These are phyloP conservation scores for Allium cepa DNA, from an alignment of 106 monocot genomes.

Conservation along the genomic window DNA sequence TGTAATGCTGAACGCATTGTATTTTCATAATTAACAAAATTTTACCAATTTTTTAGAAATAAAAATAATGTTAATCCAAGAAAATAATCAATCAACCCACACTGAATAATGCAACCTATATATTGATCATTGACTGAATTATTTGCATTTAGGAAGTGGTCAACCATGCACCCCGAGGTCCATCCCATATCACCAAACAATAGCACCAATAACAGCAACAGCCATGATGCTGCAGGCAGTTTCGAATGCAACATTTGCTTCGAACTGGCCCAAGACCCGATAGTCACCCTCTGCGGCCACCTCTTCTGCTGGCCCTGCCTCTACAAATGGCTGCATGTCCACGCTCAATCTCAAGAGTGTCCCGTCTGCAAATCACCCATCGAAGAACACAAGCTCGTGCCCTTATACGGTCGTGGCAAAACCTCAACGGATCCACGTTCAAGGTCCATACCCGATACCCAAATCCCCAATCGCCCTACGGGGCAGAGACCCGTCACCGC, in stretches of 20 bases:
- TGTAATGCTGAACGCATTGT: too few species aligned
- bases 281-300: slow-evolving; percentile 64
- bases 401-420: slow-evolving; percentile 60
- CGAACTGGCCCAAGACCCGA: slow-evolving; percentile 61
- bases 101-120: too few species aligned
- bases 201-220: slow-evolving; percentile 11
- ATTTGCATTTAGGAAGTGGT: too few species aligned
- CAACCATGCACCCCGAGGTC: too few species aligned
- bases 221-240: slow-evolving; percentile 37
- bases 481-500: slow-evolving; percentile 51
- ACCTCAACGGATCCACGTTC: slow-evolving; percentile 34
- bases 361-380: slow-evolving; percentile 66
- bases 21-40: too few species aligned
- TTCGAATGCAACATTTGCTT: slow-evolving; percentile 86
- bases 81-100: too few species aligned
- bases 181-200: slow-evolving; percentile 10
- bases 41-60: too few species aligned
- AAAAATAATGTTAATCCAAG: too few species aligned
- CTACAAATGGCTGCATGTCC: slow-evolving; percentile 61
- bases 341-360: slow-evolving; percentile 57
- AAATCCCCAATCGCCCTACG: slow-evolving; percentile 44
- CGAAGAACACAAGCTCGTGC: slow-evolving; percentile 57
- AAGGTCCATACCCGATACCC: slow-evolving; percentile 26
- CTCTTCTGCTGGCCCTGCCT: slow-evolving; percentile 83
- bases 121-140: too few species aligned